phyloP scores from a whole-genome alignment of 768 basidiomycete species.

The Amanita phalloides region DNA sequence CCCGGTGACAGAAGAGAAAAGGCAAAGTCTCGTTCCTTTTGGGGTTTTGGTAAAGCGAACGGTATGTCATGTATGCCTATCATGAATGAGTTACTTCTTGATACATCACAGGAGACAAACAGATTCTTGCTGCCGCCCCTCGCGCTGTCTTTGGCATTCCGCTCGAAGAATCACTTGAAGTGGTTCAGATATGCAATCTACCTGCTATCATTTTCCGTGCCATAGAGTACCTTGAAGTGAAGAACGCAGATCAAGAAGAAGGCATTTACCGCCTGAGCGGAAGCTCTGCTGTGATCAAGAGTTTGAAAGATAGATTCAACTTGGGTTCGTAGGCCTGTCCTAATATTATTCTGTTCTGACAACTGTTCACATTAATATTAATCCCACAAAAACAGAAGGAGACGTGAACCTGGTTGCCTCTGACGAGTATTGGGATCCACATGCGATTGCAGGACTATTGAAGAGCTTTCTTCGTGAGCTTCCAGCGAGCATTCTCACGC shows the following conservation, averaged over 20 bases:
- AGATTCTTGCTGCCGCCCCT: slow-evolving; percentile 28
- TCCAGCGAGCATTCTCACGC: slow-evolving; percentile 85
- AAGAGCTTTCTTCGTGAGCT: slow-evolving; percentile 92
- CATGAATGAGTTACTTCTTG: background rate
- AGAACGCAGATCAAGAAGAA: slow-evolving; percentile 93
- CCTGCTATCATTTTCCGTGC: slow-evolving; percentile 94
- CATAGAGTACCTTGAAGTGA: slow-evolving; percentile 90
- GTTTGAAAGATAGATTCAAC: slow-evolving; percentile 88
- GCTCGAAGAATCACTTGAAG: slow-evolving; percentile 77
- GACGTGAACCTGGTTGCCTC: slow-evolving; percentile 83
- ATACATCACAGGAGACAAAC: slow-evolving; percentile 22
- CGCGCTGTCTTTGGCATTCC: slow-evolving; percentile 85
- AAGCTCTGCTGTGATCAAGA: slow-evolving; percentile 91
- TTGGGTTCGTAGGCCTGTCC: slow-evolving; percentile 38
- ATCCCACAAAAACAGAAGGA: slow-evolving; percentile 52
- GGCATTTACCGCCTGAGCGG: slow-evolving; percentile 96
- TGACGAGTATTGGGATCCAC: slow-evolving; percentile 95
- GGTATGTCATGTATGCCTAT: slow-evolving; percentile 20
- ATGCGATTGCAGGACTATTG: slow-evolving; percentile 91
- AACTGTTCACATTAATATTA: no score
- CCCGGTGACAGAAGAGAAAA: slow-evolving; percentile 75
- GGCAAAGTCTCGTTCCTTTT: slow-evolving; percentile 87
- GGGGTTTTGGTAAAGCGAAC: slow-evolving; percentile 74
- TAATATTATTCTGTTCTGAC: no score
- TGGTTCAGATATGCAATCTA: slow-evolving; percentile 81